These are phyloP conservation scores for Raphanus hybrid DNA, from an alignment of 441 rosid species.

Conservation along the genomic window DNA sequence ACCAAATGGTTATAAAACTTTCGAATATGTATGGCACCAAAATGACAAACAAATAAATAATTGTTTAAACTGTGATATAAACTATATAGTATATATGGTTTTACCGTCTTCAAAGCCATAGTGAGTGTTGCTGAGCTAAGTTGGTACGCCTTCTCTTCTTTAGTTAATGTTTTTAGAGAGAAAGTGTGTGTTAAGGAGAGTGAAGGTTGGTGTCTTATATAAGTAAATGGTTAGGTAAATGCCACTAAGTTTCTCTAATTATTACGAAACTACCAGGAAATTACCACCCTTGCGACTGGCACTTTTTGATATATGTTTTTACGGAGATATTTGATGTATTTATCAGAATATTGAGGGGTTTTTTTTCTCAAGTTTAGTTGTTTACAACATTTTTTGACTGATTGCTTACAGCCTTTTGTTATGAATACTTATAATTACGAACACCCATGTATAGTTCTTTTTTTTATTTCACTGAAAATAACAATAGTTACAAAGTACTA, in stretches of 20 bases:
- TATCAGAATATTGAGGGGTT: neutral
- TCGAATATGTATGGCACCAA: neutral
- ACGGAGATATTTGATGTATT: slow-evolving; percentile 3
- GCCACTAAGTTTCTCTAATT: slow-evolving; percentile 16
- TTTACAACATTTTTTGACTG: neutral
- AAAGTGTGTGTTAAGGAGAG: slow-evolving; percentile 19
- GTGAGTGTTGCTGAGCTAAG: slow-evolving; percentile 54
- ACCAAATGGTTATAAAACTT: neutral
- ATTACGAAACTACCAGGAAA: slow-evolving; percentile 30
- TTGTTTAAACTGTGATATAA: neutral
- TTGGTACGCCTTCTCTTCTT: neutral
- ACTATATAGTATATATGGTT: neutral
- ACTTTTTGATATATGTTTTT: neutral
- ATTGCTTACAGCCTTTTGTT: neutral
- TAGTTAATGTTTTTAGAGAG: slow-evolving; percentile 8
- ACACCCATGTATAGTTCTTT: neutral
- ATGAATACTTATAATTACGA: neutral
- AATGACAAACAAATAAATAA: neutral
- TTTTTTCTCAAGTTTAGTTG: neutral
- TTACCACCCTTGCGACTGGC: slow-evolving; percentile 10
- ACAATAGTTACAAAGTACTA: neutral
- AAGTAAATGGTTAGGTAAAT: slow-evolving; percentile 5
- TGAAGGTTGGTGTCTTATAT: slow-evolving; percentile 25
- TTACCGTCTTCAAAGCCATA: slow-evolving; percentile 92
- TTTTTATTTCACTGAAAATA: neutral